These are phyloP conservation scores for Sphagnum tenellum DNA, from an alignment of 225 moss, liverwort and hornwort species.

Conservation along the genomic window DNA sequence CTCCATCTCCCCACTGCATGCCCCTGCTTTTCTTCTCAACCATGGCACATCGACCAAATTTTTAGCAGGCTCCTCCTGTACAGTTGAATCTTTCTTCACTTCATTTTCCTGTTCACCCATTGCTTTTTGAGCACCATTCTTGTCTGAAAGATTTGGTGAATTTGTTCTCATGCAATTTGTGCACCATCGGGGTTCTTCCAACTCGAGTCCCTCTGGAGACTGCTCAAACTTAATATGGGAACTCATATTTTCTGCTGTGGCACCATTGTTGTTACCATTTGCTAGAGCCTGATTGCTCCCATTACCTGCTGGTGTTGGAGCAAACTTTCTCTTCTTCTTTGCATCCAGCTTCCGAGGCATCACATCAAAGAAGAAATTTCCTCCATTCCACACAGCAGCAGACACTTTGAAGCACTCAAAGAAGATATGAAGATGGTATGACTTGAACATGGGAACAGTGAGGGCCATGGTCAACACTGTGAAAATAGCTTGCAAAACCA, in stretches of 20 bases:
- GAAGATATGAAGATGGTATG: constrained; percentile 46
- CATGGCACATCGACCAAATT: too few species aligned
- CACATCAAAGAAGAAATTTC: constrained; percentile 63
- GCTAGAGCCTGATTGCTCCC: too few species aligned
- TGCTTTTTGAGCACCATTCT: background rate
- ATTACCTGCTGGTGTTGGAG: background rate
- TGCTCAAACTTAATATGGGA: too few species aligned
- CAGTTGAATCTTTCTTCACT: too few species aligned
- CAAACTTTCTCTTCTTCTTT: constrained; percentile 44
- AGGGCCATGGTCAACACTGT: constrained; percentile 53
- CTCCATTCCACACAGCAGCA: constrained; percentile 64
- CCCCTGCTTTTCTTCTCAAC: too few species aligned
- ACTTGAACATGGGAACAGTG: constrained; percentile 62
- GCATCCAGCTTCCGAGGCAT: constrained; percentile 56
- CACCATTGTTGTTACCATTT: too few species aligned
- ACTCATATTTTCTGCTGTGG: too few species aligned
- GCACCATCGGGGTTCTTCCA: constrained; percentile 23
- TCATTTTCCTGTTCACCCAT: too few species aligned
- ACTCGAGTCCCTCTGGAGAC: constrained; percentile 16
- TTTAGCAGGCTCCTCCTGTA: too few species aligned
- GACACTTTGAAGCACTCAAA: constrained; percentile 56
- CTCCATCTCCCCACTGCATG: too few species aligned
- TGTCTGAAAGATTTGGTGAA: constrained; percentile 25
- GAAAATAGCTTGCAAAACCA: constrained; percentile 52
- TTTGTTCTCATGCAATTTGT: constrained; percentile 34